Evolutionary conservation across 345 rosid species (phyloP).

Genomic region (Cardamine resedifolia): DNA sequence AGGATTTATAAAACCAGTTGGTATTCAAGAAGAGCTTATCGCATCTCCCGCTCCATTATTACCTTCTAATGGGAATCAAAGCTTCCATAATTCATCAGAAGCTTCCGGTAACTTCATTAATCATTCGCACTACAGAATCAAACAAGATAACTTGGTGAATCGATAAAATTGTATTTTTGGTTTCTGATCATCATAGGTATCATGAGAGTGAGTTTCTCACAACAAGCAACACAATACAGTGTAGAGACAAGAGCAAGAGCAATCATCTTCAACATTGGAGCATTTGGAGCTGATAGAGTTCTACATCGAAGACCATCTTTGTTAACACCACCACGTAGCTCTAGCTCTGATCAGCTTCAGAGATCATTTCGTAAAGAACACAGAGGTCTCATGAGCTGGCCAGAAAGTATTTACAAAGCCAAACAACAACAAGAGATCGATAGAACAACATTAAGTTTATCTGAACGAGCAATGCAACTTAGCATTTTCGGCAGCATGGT

Average conservation of each 20-base stretch:
- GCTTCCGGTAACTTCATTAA: constrained; percentile 76
- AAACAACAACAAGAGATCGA: constrained; percentile 36
- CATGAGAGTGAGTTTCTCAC: constrained; percentile 47
- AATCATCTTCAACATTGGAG: constrained; percentile 57
- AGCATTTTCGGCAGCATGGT: constrained; percentile 87
- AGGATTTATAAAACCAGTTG: constrained; percentile 65
- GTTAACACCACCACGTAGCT: constrained; percentile 37
- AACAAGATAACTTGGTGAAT: no score
- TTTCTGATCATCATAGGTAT: no score
- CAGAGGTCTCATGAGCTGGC: constrained; percentile 73
- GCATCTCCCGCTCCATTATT: constrained; percentile 64
- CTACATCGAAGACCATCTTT: constrained; percentile 53
- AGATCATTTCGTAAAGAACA: constrained; percentile 52
- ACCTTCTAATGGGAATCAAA: constrained; percentile 49
- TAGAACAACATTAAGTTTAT: constrained; percentile 49
- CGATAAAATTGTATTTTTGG: no score
- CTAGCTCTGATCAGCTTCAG: constrained; percentile 50
- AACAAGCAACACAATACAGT: constrained; percentile 56
- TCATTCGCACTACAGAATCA: no score
- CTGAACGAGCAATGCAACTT: constrained; percentile 77
- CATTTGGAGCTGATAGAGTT: constrained; percentile 50
- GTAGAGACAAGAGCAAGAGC: constrained; percentile 82
- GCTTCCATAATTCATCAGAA: constrained; percentile 51
- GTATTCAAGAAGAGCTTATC: constrained; percentile 57
- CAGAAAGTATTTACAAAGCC: constrained; percentile 47